These are phyloP conservation scores for Yarrowia galli DNA, from an alignment of 1,139 yeast genomes.

Conservation along the genomic window DNA sequence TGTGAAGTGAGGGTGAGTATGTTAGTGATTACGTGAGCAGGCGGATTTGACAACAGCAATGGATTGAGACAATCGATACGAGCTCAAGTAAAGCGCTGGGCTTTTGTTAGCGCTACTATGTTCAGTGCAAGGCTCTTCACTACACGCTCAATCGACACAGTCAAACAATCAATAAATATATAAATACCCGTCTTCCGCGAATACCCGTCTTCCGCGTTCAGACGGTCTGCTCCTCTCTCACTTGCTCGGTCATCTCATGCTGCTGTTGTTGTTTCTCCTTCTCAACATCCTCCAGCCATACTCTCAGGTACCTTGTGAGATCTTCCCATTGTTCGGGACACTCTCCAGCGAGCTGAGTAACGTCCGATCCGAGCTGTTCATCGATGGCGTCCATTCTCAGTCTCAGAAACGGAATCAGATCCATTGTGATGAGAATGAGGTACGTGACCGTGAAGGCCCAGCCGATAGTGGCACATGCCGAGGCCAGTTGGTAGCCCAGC, in stretches of 20 bases:
- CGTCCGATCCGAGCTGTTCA: constrained; percentile 87
- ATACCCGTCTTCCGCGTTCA: too few species aligned
- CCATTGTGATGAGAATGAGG: constrained; percentile 71
- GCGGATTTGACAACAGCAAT: too few species aligned
- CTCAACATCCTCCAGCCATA: background rate
- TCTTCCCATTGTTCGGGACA: constrained; percentile 11
- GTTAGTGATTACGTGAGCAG: too few species aligned
- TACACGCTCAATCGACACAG: too few species aligned
- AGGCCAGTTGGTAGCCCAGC: constrained; percentile 73
- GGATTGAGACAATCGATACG: too few species aligned
- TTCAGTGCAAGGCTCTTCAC: too few species aligned
- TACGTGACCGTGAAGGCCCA: constrained; percentile 88
- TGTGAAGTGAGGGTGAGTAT: background rate
- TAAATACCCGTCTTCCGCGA: too few species aligned
- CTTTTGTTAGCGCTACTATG: too few species aligned
- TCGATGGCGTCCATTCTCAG: constrained; percentile 88
- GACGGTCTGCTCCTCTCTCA: background rate
- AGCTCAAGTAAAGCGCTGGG: too few species aligned
- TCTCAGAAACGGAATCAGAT: constrained; percentile 81
- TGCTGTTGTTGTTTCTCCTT: background rate
- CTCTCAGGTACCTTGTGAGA: background rate
- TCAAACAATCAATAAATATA: too few species aligned
- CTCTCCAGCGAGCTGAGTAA: constrained; percentile 58
- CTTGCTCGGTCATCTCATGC: too few species aligned
- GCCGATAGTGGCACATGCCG: constrained; percentile 63